Evolutionary conservation across 305 asterid species (phyloP).

Genomic region (Fraxinus ornus): DNA sequence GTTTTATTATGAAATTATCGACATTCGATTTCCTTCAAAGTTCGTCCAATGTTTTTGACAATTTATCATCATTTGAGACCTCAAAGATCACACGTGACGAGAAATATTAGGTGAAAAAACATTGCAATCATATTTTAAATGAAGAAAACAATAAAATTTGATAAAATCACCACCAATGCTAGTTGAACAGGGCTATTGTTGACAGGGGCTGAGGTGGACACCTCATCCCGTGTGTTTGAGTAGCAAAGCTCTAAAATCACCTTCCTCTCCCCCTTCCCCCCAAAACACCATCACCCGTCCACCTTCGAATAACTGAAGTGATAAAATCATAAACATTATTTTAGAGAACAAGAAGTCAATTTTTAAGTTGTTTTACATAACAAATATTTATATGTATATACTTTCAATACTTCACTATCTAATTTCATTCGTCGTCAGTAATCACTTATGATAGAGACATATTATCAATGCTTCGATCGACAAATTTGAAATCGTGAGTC

Average conservation of each 20-base stretch:
- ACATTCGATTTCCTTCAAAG: neutral
- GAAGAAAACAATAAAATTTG: neutral
- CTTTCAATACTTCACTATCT: neutral
- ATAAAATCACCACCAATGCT: too few relatives aligned
- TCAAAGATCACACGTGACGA: neutral
- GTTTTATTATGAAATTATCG: neutral
- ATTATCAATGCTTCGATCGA: neutral
- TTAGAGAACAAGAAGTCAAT: neutral
- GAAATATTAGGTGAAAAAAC: neutral
- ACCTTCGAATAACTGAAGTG: neutral
- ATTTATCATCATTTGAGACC: neutral
- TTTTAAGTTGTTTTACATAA: too few relatives aligned
- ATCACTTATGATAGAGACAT: neutral
- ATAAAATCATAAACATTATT: too few relatives aligned
- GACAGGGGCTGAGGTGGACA: too few relatives aligned
- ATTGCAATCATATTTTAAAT: neutral
- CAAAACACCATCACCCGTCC: neutral
- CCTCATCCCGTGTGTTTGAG: too few relatives aligned
- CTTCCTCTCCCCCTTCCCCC: neutral
- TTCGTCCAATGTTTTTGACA: neutral
- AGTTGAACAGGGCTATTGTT: too few relatives aligned
- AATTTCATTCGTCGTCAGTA: neutral
- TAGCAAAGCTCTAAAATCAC: neutral
- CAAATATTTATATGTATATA: too few relatives aligned
- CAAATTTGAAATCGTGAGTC: neutral